Base-by-base conservation (phyloP, 2,329 filamentous ascomycete genomes). In the Furcasterigmium sp. region DNA sequence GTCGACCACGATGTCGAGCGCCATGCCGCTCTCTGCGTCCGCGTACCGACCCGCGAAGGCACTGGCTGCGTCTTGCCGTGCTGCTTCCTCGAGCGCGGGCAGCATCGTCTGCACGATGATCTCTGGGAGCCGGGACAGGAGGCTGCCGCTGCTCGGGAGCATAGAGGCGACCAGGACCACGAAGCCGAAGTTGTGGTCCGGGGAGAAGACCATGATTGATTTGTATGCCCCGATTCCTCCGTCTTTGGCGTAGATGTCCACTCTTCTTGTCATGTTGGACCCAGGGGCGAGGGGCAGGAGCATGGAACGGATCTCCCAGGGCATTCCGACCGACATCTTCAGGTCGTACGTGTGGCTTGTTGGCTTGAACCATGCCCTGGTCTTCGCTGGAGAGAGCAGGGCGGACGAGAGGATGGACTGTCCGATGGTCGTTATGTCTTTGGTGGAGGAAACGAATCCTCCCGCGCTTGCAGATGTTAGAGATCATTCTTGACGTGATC, bases 181-280 rank as follows among this genome's bases (percentile, higher is more conserved):
- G 39, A 56, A 60, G 5, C 44, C 58, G 34, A 44, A 47, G 47
- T 30, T 50, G 48, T 45, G 59, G 44, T 43, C 58, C 20, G 34
- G 57, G 28, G 45, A 40, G 3, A 52, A 39, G 14, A 53, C 55
- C 0, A 60, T 28, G 2, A 57, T 42, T 0, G 53, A 46, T 1
- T 45, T 29, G 34, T 64, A 60, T 13, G 54, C 56, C 5, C 50
- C 52, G 19, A 60, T 57, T 5, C 47, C 53, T 23, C 54, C 54
- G n/a, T 46, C 34, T 42, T 56, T 56, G 25, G 50, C 48, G 36
- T 54, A 61, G 0, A 60, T 51, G 40, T 61, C 59, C 2, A 57
- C 52, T 2, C 56, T 43, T 1, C 56, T 56, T 30, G 56, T 61
- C 40, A 48, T 50, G 30, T 55, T 53, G n/a, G 43, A 48, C 1